Base-by-base conservation (phyloP, 768 basidiomycete species). In the Rhizopogon vinicolor region DNA sequence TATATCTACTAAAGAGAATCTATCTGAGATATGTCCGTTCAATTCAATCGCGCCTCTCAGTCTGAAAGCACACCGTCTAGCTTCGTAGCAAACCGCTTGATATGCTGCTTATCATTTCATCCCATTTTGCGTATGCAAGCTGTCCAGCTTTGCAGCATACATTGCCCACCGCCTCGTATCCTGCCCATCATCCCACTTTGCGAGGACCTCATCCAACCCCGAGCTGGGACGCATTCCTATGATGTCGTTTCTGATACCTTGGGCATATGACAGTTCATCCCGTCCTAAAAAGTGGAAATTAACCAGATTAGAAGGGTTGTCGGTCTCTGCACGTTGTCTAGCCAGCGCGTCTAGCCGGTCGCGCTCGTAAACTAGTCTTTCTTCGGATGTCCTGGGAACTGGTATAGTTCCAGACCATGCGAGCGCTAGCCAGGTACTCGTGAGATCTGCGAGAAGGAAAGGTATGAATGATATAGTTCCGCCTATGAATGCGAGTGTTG, bases 391-490 rank as follows among this genome's bases (percentile, higher is more conserved):
- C 19, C 62, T 49, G 0, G 79, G 78, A 54, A 77, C 71, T 2
- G 57, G 13, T 13, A 73, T 60, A 29, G 62, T 55, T 2, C 66
- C 60, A 2, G 58, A 53, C 77, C 78, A 81, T 2, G 73, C 72
- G 19, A 78, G 64, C 1, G 78, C 62, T 41, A 82, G 70, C 76
- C 76, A 81, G 3, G 75, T 78, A 63, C 76, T 78, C n/a, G 68
- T 69, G 44, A 82, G 66, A 55, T 82, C 79, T 1, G 76, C 74
- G 57, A 80, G 67, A 4, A 69, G 69, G 61, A 81, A 82, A 3
- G 80, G 80, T 8, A 74, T 80, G 58, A 74, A 76, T 14, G 73
- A 71, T 51, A 78, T 64, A 9, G 73, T 56, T 1, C 75, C 67
- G 40, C 76, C 78, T 37, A 77, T 67, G 64, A 81, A 81, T 8